Percentiles rank a stretch among this genome's conserved stretches.
Conservation (phyloP, 2,329 filamentous ascomycete species). For the Neopestalotiopsis clavispora region DNA sequence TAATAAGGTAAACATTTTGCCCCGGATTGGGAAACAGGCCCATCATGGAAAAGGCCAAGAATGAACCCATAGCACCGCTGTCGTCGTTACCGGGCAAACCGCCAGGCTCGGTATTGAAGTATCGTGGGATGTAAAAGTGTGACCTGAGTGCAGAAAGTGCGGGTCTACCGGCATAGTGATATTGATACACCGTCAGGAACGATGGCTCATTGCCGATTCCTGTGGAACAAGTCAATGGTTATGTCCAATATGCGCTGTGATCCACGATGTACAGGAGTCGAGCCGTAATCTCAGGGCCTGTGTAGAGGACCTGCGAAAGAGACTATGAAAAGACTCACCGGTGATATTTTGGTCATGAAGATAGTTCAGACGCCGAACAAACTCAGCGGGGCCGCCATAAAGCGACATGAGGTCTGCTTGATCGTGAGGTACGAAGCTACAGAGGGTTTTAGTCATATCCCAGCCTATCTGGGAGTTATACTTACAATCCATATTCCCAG, state of each 20-base stretch:
- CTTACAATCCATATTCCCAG: constrained; percentile 76
- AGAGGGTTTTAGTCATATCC: background rate
- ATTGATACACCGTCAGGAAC: constrained; percentile 70
- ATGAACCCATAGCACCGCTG: constrained; percentile 72
- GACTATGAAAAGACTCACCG: constrained; percentile 44
- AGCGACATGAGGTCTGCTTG: constrained; percentile 58
- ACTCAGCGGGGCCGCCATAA: constrained; percentile 63
- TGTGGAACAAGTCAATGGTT: constrained; percentile 35
- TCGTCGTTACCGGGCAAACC: constrained; percentile 76
- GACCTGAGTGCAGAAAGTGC: constrained; percentile 57
- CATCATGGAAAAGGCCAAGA: constrained; percentile 70
- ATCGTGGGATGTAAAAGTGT: constrained; percentile 69
- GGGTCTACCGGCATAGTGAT: constrained; percentile 71
- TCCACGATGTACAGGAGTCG: too few relatives aligned
- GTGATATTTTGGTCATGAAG: constrained; percentile 68
- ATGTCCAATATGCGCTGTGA: too few relatives aligned
- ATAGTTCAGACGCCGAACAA: constrained; percentile 65
- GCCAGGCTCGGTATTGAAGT: constrained; percentile 61
- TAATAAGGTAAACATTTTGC: constrained; percentile 73
- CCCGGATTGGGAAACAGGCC: constrained; percentile 62
- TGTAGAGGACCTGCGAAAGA: constrained; percentile 29
- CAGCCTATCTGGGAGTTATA: fast-evolving
- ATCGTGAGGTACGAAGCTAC: constrained; percentile 58
- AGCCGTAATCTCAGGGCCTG: too few relatives aligned
- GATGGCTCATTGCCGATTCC: constrained; percentile 42